Conservation (phyloP, 2,329 filamentous ascomycete genomes). For the Talaromyces sp. region DNA sequence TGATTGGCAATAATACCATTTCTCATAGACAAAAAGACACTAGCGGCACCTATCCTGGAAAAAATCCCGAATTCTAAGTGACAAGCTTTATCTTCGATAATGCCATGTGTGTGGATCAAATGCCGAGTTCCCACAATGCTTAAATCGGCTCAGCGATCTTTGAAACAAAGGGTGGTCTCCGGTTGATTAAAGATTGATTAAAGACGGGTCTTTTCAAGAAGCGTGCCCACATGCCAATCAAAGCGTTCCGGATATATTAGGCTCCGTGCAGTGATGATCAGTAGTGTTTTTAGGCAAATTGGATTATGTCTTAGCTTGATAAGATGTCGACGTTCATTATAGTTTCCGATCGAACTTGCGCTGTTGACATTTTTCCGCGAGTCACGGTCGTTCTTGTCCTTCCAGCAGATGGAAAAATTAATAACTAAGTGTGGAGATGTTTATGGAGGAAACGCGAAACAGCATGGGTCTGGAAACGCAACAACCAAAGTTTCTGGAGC, state of each 20-base stretch:
- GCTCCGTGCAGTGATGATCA: background rate
- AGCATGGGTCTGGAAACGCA: too few species aligned
- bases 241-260: background rate
- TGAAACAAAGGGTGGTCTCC: background rate
- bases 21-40: too few species aligned
- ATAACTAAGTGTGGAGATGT: too few species aligned
- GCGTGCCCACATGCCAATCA: background rate
- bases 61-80: background rate
- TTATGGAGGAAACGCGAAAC: too few species aligned
- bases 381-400: background rate
- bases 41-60: too few species aligned
- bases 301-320: background rate
- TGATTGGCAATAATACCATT: too few species aligned
- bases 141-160: background rate
- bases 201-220: background rate
- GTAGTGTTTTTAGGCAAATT: background rate
- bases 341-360: background rate
- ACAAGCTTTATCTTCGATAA: background rate
- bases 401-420: background rate
- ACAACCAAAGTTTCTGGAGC: too few species aligned
- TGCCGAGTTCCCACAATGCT: background rate
- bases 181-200: background rate
- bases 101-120: background rate
- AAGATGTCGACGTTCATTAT: background rate
- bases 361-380: constrained; percentile 8